Evolutionary conservation across 2,329 filamentous ascomycete species (phyloP), one percentile per base, ranked within the genome.

Genomic region (Microcyclosporella mali): DNA sequence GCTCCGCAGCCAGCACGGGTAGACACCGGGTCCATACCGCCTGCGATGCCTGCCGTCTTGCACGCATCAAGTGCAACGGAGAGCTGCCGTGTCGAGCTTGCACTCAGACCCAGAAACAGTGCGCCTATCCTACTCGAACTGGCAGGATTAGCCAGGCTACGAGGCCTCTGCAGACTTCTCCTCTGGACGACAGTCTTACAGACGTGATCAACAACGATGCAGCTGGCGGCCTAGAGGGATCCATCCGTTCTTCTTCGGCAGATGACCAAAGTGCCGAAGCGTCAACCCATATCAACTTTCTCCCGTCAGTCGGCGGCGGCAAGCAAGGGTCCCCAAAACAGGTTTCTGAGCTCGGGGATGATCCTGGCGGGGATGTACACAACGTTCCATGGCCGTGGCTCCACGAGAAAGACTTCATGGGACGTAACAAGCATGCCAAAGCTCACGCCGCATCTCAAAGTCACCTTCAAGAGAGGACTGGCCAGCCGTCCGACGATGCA

Each of bases 51-150:
- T 51, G 46, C 33, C 40, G 46, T 9, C 21, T 33, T n/a, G 46
- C 46, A 12, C 37, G 49, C 14, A 43, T 51, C 32, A 48, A 48
- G 40, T 51, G 49, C 28, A 43, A 51, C 34, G 49, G 49, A 7
- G 33, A 40, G 10, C 12, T 41, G 31, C 49, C 46, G 14, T 51
- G 49, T 21, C 37, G 36, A 11, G 21, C 43, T 11, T 51, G 49
- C 41, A 25, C 32, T 12, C 42, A 33, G 16, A 35, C 45, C 15
- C 16, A 33, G n/a, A 40, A 41, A 16, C 30, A 40, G 31, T 51
- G 49, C 39, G 43, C 37, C 16, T 51, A 49, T 43, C 41, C 43
- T 19, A 15, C 39, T 19, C 41, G 33, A 15, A 46, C 43, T 6
- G 46, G 46, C 16, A 37, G 49, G 6, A 44, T 51, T 16, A 51